Evolutionary conservation across 306 rosid genomes (phyloP), one percentile per base, ranked within the genome.

Genomic region (Casuarina glauca): DNA sequence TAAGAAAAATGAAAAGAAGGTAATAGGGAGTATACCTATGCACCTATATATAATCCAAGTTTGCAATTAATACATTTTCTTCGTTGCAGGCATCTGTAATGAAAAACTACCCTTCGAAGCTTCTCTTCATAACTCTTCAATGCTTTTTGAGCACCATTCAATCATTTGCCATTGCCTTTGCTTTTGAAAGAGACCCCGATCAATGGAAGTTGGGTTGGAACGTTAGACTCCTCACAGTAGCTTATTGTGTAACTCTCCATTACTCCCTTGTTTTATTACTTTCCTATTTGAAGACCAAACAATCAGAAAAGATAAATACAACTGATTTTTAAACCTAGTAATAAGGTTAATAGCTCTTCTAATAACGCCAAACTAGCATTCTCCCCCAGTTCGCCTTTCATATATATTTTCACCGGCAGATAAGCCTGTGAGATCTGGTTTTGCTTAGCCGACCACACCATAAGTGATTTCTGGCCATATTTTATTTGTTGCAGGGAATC

Each of bases 181-280:
- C 80, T 3, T 42, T 90, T 51, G 98, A 90, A 84, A 90, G 97
- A 78, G 85, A 88, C 69, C 76, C 89, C 51, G 78, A 86, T 19
- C 83, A 91, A 76, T 94, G 98, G 97, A 87, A 89, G 74, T 75
- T 94, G 84, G 88, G 88, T 13, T 91, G 90, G 90, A 80, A 94
- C 79, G 77, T 94, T 76, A 81, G 89, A 75, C 92, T 94, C 19
- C 70, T 90, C 2, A 89, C 98, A 46, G 86, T 94, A 1, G 66
- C 86, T 44, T 94, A 94, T 46, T 87, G 96, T 60, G 98, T 93
- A 87, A 88, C 13, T 70, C 41, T 70, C 54, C 15, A n/a, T 32
- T 38, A 49, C 43, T 12, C 9, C 17, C 36, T 13, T 26, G 4
- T 61, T 55, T 1, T 51, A 36, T 36, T 19, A n/a, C 8, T 57